phyloP scores from a whole-genome alignment of 768 basidiomycete species.

The Amanita fuliginea region DNA sequence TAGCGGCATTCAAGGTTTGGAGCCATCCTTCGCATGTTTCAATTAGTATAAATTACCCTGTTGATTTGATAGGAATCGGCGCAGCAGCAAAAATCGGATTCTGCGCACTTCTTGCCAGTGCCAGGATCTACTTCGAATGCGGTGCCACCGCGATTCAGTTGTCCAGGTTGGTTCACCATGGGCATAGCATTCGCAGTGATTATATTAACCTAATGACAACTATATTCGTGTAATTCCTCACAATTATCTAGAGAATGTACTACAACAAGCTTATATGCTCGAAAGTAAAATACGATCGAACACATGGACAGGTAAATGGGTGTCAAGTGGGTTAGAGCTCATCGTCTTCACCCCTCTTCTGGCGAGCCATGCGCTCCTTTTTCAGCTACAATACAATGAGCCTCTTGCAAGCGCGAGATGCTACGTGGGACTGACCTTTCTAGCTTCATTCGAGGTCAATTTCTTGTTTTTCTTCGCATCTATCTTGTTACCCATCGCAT shows the following conservation, averaged over 20 bases:
- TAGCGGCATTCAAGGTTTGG: slow-evolving; percentile 70
- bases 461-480: slow-evolving; percentile 82
- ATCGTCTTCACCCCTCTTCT: slow-evolving; percentile 81
- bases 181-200: not conserved
- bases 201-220: not conserved
- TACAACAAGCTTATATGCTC: not conserved
- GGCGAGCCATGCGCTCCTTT: slow-evolving; percentile 92
- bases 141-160: not conserved
- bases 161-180: not conserved
- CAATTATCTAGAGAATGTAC: not conserved
- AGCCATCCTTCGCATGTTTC: not conserved
- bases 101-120: slow-evolving; percentile 47
- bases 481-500: slow-evolving; percentile 98
- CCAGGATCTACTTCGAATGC: slow-evolving; percentile 25
- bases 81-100: slow-evolving; percentile 39
- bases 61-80: slow-evolving; percentile 38
- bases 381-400: slow-evolving; percentile 34
- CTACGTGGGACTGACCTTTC: slow-evolving; percentile 41
- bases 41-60: not conserved
- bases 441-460: slow-evolving; percentile 67
- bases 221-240: no score
- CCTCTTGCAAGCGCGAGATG: slow-evolving; percentile 7
- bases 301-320: slow-evolving; percentile 1
- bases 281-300: slow-evolving; percentile 5
- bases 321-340: slow-evolving; percentile 29